Conservation (phyloP, 1,284 basidiomycete species). For the Acaromyces ingoldii region DNA sequence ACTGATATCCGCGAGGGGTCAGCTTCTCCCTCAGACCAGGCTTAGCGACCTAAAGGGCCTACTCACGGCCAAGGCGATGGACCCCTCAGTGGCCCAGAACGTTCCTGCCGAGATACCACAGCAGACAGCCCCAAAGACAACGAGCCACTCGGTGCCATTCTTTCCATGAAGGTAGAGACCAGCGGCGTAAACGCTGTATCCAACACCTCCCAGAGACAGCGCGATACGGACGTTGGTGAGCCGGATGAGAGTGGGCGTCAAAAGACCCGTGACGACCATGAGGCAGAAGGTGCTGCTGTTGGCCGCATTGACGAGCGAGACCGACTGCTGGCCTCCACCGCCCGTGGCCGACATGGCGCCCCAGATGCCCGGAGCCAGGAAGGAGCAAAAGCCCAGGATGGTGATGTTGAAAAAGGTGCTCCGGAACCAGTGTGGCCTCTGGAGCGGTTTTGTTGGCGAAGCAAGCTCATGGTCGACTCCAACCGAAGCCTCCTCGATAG, state of each 20-base stretch:
- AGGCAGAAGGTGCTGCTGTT: conserved; percentile 51
- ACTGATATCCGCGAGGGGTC: conserved; percentile 5
- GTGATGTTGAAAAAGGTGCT: conserved; percentile 39
- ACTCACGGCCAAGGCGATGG: conserved; percentile 11
- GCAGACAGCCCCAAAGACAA: conserved; percentile 51
- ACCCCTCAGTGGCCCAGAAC: conserved; percentile 48
- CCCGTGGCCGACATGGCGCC: conserved; percentile 48
- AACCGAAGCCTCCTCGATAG: too few species aligned
- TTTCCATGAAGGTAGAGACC: conserved; percentile 44
- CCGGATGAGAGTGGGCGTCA: conserved; percentile 30
- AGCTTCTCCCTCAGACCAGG: too few species aligned
- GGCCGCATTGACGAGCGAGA: conserved; percentile 49
- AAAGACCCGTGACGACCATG: conserved; percentile 49
- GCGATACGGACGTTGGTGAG: conserved; percentile 40
- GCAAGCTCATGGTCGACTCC: too few species aligned
- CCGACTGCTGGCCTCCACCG: conserved; percentile 38
- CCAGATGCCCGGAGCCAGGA: conserved; percentile 50
- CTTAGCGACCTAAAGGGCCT: too few species aligned
- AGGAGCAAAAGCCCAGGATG: conserved; percentile 50
- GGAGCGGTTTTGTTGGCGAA: too few species aligned
- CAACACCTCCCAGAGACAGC: conserved; percentile 41
- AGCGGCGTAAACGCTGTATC: conserved; percentile 50
- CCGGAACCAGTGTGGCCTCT: conserved; percentile 38
- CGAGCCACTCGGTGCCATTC: conserved; percentile 45
- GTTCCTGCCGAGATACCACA: conserved; percentile 51